Evolutionary conservation across 73 alveolate species (phyloP).

Genomic region (Paraurostyla sp.): DNA sequence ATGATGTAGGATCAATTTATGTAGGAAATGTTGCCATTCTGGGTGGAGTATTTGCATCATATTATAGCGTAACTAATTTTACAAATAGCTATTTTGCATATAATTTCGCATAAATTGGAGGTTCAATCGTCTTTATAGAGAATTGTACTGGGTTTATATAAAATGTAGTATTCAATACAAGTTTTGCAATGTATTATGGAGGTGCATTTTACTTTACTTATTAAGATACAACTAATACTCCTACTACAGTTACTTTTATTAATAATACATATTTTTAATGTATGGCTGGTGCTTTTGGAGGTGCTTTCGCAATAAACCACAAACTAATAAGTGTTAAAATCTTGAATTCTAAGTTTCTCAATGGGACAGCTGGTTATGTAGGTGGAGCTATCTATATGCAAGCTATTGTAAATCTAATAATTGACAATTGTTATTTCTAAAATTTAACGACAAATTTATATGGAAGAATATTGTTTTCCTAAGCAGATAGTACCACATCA

Average conservation of each 20-base stretch:
- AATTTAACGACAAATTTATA: background rate
- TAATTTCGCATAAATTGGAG: constrained; percentile 18
- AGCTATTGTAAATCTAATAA: background rate
- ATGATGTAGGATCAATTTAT: background rate
- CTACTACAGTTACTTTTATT: background rate
- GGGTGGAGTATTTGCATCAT: background rate
- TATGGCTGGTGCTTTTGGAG: constrained; percentile 27
- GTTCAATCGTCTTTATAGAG: background rate
- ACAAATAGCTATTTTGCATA: background rate
- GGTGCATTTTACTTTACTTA: background rate
- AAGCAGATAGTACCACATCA: background rate
- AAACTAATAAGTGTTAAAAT: background rate
- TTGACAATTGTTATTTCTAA: background rate
- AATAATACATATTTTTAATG: background rate
- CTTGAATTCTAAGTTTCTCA: background rate
- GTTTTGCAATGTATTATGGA: constrained; percentile 7
- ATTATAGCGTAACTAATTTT: background rate
- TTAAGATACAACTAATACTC: background rate
- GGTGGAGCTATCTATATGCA: constrained; percentile 6
- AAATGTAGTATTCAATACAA: background rate
- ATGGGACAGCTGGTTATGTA: background rate
- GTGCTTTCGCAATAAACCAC: background rate
- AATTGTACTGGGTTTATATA: background rate
- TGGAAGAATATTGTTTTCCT: background rate
- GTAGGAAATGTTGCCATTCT: background rate